Base-by-base conservation (phyloP, 345 rosid genomes). In the Cardamine resedifolia region DNA sequence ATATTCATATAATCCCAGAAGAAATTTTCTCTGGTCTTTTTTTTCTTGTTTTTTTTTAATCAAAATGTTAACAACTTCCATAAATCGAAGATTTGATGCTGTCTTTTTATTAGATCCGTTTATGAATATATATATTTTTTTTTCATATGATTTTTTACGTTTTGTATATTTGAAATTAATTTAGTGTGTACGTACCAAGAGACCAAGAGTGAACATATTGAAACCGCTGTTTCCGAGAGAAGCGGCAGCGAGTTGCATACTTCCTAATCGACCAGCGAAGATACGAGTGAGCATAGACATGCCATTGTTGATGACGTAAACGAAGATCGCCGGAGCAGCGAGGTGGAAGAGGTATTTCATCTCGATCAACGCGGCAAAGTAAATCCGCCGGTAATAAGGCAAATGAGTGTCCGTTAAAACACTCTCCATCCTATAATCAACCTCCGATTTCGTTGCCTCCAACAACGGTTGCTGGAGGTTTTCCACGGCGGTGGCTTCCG, bases 151-250 rank as follows among this genome's bases (percentile, higher is more conserved):
- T 18, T 10, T 1, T 21, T 20, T 2, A 49, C 2, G 56, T 48
- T 27, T 55, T n/a, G 34, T 53, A 53, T n/a, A 55, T 9, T 7
- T 26, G 19, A 52, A 15, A 26, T 0, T 2, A 24, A 2, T 26
- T 26, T 1, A 39, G 19, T 10, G 3, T 1, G 23, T 26, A 27
- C 15, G 21, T 81, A 85, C 90, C 90, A 85, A 47, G 57, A 85
- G 71, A 66, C 90, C 90, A 34, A 71, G 74, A 6, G 84, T 74
- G 56, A 86, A 76, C 56, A 82, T 53, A 64, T 84, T 83, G 80
- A 86, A 74, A 57, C 90, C 88, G 19, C 79, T 84, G 81, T 81
- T 84, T 36, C 88, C 88, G 1, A 86, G 90, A 51, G 86, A 84
- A 43, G 77, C 82, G 2, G 84, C 90, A 15, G 90, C 90, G 33